Percentiles rank a stretch among this genome's conserved stretches.
Conservation (phyloP, 257 asterid species). For the Cynanchum wilfordii region DNA sequence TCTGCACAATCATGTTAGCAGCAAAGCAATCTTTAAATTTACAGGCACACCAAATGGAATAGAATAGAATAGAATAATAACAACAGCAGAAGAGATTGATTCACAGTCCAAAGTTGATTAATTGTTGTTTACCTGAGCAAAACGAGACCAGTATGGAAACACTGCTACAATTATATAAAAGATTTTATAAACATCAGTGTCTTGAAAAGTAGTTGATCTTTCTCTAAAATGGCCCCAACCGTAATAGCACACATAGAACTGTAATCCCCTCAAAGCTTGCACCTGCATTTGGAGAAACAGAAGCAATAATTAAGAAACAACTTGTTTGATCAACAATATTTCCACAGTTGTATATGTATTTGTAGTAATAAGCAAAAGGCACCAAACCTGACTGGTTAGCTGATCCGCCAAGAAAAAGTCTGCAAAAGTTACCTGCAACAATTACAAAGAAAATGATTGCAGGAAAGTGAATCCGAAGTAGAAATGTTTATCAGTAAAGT, state of each 20-base stretch:
- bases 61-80: not conserved
- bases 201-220: conserved; percentile 36
- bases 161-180: conserved; percentile 48
- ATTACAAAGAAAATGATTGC: not conserved
- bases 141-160: conserved; percentile 61
- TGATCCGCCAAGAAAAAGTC: conserved; percentile 94
- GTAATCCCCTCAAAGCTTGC: conserved; percentile 64
- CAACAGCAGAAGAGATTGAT: no score
- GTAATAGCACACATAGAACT: conserved; percentile 62
- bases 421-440: conserved; percentile 53
- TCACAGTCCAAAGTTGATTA: no score
- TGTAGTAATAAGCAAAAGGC: not conserved
- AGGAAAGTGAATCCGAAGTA: not conserved
- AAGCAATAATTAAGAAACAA: not conserved
- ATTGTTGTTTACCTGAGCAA: conserved; percentile 47
- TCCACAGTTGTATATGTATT: not conserved
- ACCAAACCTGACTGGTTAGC: conserved; percentile 84
- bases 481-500: not conserved
- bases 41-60: not conserved
- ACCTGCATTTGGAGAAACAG: conserved; percentile 41
- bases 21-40: not conserved
- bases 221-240: conserved; percentile 57
- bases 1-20: conserved; percentile 25
- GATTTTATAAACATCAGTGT: conserved; percentile 19
- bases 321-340: not conserved